Conservation (phyloP, 2,329 filamentous ascomycete species). For the Teratosphaeria zuluensis region DNA sequence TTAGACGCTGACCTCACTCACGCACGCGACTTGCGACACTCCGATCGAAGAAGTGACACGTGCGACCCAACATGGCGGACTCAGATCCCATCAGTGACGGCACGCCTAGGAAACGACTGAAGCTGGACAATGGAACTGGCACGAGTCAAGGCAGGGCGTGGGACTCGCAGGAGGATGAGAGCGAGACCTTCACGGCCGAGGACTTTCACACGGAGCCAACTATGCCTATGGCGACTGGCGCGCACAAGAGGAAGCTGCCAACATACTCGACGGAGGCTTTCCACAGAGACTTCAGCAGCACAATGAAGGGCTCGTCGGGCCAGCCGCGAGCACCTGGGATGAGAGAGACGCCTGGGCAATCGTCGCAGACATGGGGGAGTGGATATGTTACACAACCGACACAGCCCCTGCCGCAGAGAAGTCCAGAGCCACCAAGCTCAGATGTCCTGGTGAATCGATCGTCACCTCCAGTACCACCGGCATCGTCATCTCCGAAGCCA, state of each 20-base stretch:
- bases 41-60: neutral
- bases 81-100: constrained; percentile 25
- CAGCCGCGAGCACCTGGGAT: neutral
- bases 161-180: constrained; percentile 34
- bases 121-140: constrained; percentile 9
- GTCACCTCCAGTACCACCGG: constrained; percentile 44
- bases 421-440: constrained; percentile 21
- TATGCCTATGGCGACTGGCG: constrained; percentile 30
- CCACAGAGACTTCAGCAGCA: constrained; percentile 12
- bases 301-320: neutral
- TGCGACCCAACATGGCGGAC: constrained; percentile 17
- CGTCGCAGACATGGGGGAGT: neutral
- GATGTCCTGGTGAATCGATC: constrained; percentile 78
- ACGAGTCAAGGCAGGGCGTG: constrained; percentile 11
- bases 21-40: neutral
- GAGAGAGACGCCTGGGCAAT: neutral
- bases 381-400: constrained; percentile 45
- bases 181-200: constrained; percentile 42
- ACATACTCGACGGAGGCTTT: constrained; percentile 12
- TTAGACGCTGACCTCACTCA: neutral
- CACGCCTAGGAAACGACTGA: constrained; percentile 26
- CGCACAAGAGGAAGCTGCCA: constrained; percentile 13
- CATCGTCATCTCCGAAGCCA: constrained; percentile 31
- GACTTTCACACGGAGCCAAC: constrained; percentile 42
- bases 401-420: constrained; percentile 2